Conservation (phyloP, 805 yeast species). For the Torulaspora delbrueckii region DNA sequence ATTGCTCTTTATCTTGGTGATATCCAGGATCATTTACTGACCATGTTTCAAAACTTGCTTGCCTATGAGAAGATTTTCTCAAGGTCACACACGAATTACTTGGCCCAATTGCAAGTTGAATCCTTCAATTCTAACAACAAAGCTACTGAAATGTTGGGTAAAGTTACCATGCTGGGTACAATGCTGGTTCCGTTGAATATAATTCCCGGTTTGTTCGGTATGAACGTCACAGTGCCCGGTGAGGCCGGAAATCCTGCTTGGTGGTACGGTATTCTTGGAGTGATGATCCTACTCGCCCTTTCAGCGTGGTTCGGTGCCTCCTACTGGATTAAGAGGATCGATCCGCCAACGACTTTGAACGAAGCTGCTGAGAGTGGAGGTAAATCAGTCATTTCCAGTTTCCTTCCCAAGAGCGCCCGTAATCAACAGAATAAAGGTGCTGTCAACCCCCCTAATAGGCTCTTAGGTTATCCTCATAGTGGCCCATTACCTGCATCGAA, state of each 20-base stretch:
- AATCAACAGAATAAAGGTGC: constrained; percentile 1
- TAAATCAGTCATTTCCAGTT: constrained; percentile 33
- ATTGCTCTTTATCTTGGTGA: constrained; percentile 90
- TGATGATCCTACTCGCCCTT: constrained; percentile 41
- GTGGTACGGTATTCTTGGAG: constrained; percentile 66
- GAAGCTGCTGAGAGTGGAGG: constrained; percentile 35
- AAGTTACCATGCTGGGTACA: constrained; percentile 87
- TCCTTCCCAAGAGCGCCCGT: constrained; percentile 15
- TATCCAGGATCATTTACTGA: constrained; percentile 93
- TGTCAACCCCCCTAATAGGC: constrained; percentile 6
- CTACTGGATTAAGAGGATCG: constrained; percentile 38
- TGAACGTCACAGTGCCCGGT: constrained; percentile 91
- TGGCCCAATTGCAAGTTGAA: constrained; percentile 92
- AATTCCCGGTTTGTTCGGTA: constrained; percentile 89
- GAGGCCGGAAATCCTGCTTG: constrained; percentile 43
- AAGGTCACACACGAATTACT: constrained; percentile 84
- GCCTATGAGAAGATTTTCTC: constrained; percentile 92
- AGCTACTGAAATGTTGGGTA: constrained; percentile 81
- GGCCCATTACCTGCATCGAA: constrained; percentile 11
- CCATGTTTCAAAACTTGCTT: constrained; percentile 86
- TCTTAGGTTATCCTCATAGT: constrained; percentile 8
- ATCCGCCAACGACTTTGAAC: constrained; percentile 33
- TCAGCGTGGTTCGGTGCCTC: constrained; percentile 40
- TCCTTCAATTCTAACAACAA: constrained; percentile 80
- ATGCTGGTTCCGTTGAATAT: constrained; percentile 84